Base-by-base conservation (phyloP, 495 filamentous ascomycete genomes). In the Xylaria intraflava region DNA sequence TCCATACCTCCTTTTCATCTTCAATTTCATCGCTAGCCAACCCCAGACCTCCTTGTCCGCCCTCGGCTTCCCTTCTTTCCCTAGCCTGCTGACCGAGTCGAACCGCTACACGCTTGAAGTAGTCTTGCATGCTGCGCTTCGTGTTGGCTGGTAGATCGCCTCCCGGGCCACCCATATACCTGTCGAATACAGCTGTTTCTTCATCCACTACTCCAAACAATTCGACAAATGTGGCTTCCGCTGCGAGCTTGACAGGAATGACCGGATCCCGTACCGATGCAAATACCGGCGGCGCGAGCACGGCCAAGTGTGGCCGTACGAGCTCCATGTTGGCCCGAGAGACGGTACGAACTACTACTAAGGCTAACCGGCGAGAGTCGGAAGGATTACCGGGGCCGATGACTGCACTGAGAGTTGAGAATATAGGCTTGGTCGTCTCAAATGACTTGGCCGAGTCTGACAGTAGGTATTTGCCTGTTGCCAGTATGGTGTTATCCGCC, bases 181-280 rank as follows among this genome's bases (percentile, higher is more conserved):
- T 90, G 51, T 98, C 92, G 61, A 96, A 97, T 20, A 96, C 84
- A 55, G 83, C 84, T 35, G 75, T 76, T 58, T 96, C 93, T 50
- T 85, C 81, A 24, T 96, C 88, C 1, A 90, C 89, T 1, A 97
- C 90, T 2, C 81, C 80, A 72, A 98, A 97, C n/a, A 97, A 70
- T n/a, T 88, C 82, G 27, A 97, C 77, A 67, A 97, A 96, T 2
- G 90, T 90, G 2, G 91, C 92, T 71, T 98, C 93, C 11, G 93
- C 90, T 3, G 94, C 86, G 24, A 98, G 77, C 68, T 98, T 98
- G 58, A 98, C 84, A 5, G 94, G 94, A 46, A 98, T 97, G n/a
- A 97, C 81, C 36, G 85, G 77, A 65, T 97, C 93, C 29, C 93
- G 85, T 17, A 98, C 93, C 41, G 84, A 85, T 26, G 89, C 84